Conservation (phyloP, 768 basidiomycete species). For the Kwoniella dejecticola region DNA sequence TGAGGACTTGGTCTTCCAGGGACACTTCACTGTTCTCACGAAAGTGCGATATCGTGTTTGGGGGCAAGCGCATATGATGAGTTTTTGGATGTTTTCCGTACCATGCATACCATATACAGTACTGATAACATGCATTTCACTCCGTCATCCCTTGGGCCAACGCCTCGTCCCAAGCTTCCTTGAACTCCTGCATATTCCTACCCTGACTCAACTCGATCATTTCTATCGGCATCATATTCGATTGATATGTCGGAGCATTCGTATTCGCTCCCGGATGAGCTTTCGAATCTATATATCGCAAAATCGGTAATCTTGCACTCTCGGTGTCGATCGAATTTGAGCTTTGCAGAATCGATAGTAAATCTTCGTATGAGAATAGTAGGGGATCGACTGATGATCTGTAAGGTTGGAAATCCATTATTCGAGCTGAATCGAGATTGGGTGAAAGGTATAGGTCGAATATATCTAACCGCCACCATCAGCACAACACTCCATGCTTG, state of each 20-base stretch:
- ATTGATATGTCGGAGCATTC: constrained; percentile 73
- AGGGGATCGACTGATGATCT: constrained; percentile 82
- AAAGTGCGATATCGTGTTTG: too few species aligned
- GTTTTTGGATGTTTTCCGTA: too few species aligned
- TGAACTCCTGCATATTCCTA: constrained; percentile 71
- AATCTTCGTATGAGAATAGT: constrained; percentile 79
- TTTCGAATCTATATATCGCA: constrained; percentile 68
- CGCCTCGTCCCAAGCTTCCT: constrained; percentile 58
- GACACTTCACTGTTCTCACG: too few species aligned
- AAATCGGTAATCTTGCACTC: constrained; percentile 35
- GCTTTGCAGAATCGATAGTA: constrained; percentile 57
- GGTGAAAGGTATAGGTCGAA: constrained; percentile 87
- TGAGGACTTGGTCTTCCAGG: too few species aligned
- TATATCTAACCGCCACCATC: too few species aligned
- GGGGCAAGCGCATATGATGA: too few species aligned
- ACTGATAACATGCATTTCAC: too few species aligned
- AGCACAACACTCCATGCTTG: too few species aligned
- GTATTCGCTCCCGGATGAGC: constrained; percentile 68
- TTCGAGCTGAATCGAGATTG: constrained; percentile 71
- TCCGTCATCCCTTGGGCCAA: constrained; percentile 48
- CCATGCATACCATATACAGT: too few species aligned
- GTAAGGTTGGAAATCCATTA: constrained; percentile 91
- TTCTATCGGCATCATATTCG: constrained; percentile 91
- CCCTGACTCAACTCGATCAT: constrained; percentile 78
- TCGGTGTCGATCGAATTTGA: background rate